These are phyloP conservation scores for Malus hybrid DNA, from an alignment of 331 rosid species.

Conservation along the genomic window DNA sequence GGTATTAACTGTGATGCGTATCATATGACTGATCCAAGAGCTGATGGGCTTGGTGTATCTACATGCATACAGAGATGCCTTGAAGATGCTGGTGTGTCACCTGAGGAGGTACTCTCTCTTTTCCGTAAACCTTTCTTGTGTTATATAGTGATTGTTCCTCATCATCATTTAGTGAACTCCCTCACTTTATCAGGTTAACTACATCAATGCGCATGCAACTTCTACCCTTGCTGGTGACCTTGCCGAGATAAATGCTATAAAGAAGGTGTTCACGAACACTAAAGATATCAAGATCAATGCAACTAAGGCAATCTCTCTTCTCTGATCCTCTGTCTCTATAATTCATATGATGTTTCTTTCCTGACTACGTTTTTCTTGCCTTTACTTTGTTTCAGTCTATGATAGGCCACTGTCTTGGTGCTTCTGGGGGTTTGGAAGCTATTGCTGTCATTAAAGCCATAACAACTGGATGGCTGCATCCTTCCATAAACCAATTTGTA, in stretches of 20 bases:
- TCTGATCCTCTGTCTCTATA: not conserved
- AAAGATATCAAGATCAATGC: slow-evolving; percentile 89
- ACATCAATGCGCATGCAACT: slow-evolving; percentile 97
- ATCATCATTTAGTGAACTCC: slow-evolving; percentile 2
- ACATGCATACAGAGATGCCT: slow-evolving; percentile 86
- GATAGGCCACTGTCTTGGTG: slow-evolving; percentile 98
- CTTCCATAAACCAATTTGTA: slow-evolving; percentile 91
- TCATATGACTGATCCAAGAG: slow-evolving; percentile 96
- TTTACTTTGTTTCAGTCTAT: slow-evolving; percentile 52
- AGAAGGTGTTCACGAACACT: slow-evolving; percentile 88
- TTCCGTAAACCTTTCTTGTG: not conserved
- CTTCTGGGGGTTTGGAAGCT: slow-evolving; percentile 99
- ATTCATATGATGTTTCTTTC: slow-evolving; percentile 9
- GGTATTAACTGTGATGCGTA: slow-evolving; percentile 94
- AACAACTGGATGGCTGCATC: slow-evolving; percentile 93
- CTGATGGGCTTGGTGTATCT: slow-evolving; percentile 98
- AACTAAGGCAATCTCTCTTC: slow-evolving; percentile 61
- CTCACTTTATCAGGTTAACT: slow-evolving; percentile 61
- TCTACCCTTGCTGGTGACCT: slow-evolving; percentile 94
- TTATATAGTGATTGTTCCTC: not conserved
- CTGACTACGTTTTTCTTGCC: slow-evolving; percentile 18
- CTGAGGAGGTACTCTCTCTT: slow-evolving; percentile 61
- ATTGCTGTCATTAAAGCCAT: slow-evolving; percentile 96
- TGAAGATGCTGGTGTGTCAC: slow-evolving; percentile 97
- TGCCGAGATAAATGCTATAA: slow-evolving; percentile 93